Evolutionary conservation across 768 basidiomycete species (phyloP).

Genomic region (Tylopilus vinaceipallidus): DNA sequence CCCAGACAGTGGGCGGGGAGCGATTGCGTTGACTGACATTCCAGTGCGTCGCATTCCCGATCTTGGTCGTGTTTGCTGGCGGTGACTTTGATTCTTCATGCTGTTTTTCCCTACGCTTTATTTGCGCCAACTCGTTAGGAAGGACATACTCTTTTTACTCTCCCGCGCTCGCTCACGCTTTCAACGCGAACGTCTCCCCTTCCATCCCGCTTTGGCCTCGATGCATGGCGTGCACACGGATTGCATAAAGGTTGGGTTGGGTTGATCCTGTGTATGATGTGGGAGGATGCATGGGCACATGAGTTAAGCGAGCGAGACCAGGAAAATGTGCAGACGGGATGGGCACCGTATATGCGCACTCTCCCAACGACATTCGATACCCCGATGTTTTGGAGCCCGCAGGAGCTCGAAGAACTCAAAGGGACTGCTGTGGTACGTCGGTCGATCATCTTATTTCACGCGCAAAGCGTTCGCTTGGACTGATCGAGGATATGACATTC

Average conservation of each 20-base stretch:
- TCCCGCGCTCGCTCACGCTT: conserved; percentile 76
- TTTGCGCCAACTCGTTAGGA: conserved; percentile 42
- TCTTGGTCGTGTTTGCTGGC: background rate
- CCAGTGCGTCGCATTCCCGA: conserved; percentile 44
- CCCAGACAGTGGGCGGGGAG: conserved; percentile 66
- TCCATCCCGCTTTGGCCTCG: conserved; percentile 53
- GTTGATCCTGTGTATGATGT: conserved; percentile 93
- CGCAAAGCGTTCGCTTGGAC: background rate
- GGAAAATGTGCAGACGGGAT: conserved; percentile 5
- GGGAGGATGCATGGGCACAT: conserved; percentile 71
- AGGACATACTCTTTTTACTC: conserved; percentile 73
- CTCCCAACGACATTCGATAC: conserved; percentile 79
- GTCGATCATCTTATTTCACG: conserved; percentile 26
- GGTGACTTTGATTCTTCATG: background rate
- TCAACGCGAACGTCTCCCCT: conserved; percentile 76
- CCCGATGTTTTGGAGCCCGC: conserved; percentile 89
- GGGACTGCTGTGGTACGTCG: conserved; percentile 88
- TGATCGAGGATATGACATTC: background rate
- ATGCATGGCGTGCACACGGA: conserved; percentile 59
- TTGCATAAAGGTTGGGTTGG: conserved; percentile 81
- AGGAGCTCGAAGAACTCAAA: conserved; percentile 68
- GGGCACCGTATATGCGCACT: conserved; percentile 30
- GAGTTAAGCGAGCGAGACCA: conserved; percentile 34
- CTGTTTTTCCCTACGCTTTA: background rate
- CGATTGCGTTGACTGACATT: conserved; percentile 70